These are phyloP conservation scores for Monilinia vaccinii-corymbosi DNA, from an alignment of 2,329 filamentous ascomycete species.

Conservation along the genomic window DNA sequence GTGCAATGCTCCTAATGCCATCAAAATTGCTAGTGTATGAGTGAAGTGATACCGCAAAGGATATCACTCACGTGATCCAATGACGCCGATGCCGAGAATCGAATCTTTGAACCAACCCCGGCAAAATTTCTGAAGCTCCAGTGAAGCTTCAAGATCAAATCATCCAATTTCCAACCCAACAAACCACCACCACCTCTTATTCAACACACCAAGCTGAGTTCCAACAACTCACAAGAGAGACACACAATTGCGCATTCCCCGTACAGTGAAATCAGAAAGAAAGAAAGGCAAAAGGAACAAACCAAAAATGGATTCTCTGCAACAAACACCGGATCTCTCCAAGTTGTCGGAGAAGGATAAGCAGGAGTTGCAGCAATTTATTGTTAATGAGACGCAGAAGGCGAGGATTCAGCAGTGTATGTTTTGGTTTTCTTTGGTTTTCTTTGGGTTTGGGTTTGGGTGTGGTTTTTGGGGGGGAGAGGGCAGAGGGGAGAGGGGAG, in stretches of 20 bases:
- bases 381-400: conserved; percentile 78
- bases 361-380: conserved; percentile 77
- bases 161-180: neutral
- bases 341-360: conserved; percentile 76
- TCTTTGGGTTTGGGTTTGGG: too few relatives aligned
- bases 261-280: conserved; percentile 12
- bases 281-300: conserved; percentile 28
- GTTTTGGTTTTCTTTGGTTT: conserved; percentile 15
- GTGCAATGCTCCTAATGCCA: neutral
- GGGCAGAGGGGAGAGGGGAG: neutral
- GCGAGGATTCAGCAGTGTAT: conserved; percentile 49
- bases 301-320: conserved; percentile 22
- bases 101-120: neutral
- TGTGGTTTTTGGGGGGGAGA: too few relatives aligned
- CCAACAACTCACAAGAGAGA: neutral
- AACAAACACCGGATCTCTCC: conserved; percentile 46
- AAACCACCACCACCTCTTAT: neutral
- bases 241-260: neutral
- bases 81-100: neutral
- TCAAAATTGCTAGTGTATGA: neutral
- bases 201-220: neutral
- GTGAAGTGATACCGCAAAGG: neutral
- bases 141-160: neutral
- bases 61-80: neutral
- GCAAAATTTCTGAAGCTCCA: neutral